Percentiles rank a stretch among this genome's conserved stretches.
Evolutionary conservation across 257 asterid species (phyloP).

Genomic region (Mitragyna speciosa): DNA sequence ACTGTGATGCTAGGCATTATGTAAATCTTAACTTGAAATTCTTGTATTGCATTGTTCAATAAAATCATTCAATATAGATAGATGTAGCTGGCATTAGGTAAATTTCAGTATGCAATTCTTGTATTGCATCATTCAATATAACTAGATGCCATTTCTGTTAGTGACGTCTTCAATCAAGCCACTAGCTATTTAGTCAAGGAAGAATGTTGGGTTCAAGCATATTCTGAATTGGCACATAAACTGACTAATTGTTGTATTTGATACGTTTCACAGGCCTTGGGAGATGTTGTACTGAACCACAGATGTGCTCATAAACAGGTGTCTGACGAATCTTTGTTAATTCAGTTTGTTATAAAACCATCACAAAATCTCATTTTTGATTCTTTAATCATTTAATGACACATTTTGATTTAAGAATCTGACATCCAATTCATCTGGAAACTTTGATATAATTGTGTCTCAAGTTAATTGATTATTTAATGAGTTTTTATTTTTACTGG

Average conservation of each 20-base stretch:
- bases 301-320: slow-evolving; percentile 51
- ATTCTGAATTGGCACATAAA: background rate
- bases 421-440: background rate
- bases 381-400: background rate
- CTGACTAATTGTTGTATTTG: background rate
- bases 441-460: background rate
- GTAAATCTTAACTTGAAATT: background rate
- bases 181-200: background rate
- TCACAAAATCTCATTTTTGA: background rate
- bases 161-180: background rate
- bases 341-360: background rate
- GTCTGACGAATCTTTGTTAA: slow-evolving; percentile 6
- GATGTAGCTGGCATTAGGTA: background rate
- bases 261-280: slow-evolving; percentile 37
- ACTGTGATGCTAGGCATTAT: background rate
- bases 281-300: slow-evolving; percentile 47
- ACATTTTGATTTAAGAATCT: background rate
- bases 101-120: background rate
- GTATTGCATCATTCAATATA: too few relatives aligned
- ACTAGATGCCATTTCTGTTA: background rate
- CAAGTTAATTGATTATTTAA: background rate
- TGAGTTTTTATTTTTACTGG: background rate
- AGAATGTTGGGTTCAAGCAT: slow-evolving; percentile 4
- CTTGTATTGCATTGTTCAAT: too few relatives aligned
- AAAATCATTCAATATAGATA: too few relatives aligned